Conservation (phyloP, 2,329 filamentous ascomycete genomes). For the Metarhizium robertsii region DNA sequence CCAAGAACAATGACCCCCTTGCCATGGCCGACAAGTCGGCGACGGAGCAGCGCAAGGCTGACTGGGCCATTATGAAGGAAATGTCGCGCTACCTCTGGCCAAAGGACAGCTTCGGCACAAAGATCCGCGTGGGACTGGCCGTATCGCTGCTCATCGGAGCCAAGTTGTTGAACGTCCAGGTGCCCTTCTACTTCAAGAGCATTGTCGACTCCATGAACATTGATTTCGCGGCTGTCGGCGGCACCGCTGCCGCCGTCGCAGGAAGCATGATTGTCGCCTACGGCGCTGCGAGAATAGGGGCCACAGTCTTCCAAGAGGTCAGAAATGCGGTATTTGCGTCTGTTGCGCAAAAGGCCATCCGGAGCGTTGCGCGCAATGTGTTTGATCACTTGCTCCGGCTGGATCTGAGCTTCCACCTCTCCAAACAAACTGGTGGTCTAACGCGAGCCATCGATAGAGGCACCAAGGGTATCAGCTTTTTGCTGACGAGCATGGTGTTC, state of each 20-base stretch:
- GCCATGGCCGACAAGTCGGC: constrained; percentile 39
- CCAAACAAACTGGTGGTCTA: constrained; percentile 87
- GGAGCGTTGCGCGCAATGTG: constrained; percentile 81
- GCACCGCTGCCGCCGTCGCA: constrained; percentile 79
- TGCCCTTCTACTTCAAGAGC: constrained; percentile 97
- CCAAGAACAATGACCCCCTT: constrained; percentile 22
- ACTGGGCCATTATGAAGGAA: constrained; percentile 98
- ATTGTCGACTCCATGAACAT: constrained; percentile 98
- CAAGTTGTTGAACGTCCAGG: constrained; percentile 94
- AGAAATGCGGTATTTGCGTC: constrained; percentile 95
- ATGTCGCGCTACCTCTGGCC: constrained; percentile 97
- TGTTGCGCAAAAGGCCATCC: constrained; percentile 93
- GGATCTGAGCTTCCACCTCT: constrained; percentile 88
- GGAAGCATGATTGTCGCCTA: constrained; percentile 92
- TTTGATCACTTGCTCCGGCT: constrained; percentile 83
- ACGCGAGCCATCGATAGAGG: constrained; percentile 92
- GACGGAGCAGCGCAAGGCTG: constrained; percentile 87
- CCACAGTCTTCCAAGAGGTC: constrained; percentile 84
- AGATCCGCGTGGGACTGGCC: constrained; percentile 77
- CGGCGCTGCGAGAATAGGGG: constrained; percentile 77
- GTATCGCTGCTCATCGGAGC: constrained; percentile 75
- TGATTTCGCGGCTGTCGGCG: constrained; percentile 77
- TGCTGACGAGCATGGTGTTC: constrained; percentile 97
- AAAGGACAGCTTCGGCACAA: constrained; percentile 64
- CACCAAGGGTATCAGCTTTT: constrained; percentile 96